A percentile compares a stretch with the other conserved stretches of the same genome.
Conservation (phyloP, 371 early-diverging fungal species). For the Cokeromyces recurvatus region DNA sequence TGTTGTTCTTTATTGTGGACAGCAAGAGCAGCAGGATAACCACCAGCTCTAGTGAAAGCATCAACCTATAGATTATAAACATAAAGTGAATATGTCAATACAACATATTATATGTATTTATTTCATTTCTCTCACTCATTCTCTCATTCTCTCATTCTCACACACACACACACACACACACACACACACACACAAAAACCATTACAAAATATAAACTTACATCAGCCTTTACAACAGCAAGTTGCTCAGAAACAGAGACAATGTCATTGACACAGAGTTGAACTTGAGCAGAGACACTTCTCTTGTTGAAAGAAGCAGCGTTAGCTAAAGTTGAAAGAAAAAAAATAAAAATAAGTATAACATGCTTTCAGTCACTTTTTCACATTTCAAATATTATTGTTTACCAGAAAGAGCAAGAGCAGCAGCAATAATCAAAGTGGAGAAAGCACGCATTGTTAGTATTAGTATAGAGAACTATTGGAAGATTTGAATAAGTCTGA, state of each 20-base stretch:
- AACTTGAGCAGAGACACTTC: conserved; percentile 9
- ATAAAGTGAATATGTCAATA: no score
- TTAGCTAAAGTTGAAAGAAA: conserved; percentile 8
- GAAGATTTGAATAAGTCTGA: no score
- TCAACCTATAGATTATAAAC: conserved; percentile 5
- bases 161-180: no score
- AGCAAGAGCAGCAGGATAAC: conserved; percentile 10
- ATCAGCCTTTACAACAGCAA: not conserved
- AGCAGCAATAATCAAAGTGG: conserved; percentile 9
- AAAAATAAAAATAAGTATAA: not conserved
- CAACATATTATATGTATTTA: no score
- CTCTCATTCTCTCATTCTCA: no score
- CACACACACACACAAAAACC: no score
- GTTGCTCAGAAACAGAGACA: conserved; percentile 5
- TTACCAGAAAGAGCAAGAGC: conserved; percentile 20
- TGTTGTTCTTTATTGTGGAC: conserved; percentile 7
- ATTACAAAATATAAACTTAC: conserved; percentile 5
- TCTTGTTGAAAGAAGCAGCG: conserved; percentile 16
- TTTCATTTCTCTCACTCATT: not conserved
- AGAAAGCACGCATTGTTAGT: conserved; percentile 20
- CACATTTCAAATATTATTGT: not conserved
- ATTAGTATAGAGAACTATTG: no score
- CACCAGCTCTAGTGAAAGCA: conserved; percentile 5
- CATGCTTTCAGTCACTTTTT: not conserved
- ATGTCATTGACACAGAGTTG: conserved; percentile 14